Evolutionary conservation across 2,329 filamentous ascomycete species (phyloP).

Genomic region (Reticulascus tulasneorum): DNA sequence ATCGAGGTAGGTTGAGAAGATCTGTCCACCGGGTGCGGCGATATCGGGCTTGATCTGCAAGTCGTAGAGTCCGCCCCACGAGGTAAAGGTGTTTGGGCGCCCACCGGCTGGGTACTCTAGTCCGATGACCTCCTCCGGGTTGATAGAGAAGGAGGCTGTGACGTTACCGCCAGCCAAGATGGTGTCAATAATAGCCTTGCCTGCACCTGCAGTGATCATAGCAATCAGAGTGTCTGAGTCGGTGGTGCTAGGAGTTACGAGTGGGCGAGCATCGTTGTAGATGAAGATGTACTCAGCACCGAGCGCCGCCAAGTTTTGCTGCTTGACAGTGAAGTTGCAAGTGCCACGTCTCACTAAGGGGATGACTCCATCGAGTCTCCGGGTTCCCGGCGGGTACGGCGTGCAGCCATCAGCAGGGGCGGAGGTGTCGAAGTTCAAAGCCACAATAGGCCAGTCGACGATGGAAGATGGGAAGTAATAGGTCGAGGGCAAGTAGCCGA

Average conservation of each 20-base stretch:
- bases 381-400: slow-evolving; percentile 18
- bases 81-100: slow-evolving; percentile 32
- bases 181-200: slow-evolving; percentile 21
- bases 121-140: slow-evolving; percentile 18
- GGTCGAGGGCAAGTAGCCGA: slow-evolving; percentile 30
- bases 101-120: slow-evolving; percentile 24
- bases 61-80: slow-evolving; percentile 40
- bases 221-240: slow-evolving; percentile 15
- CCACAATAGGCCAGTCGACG: slow-evolving; percentile 26
- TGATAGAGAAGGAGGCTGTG: slow-evolving; percentile 24
- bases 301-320: slow-evolving; percentile 20
- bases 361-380: slow-evolving; percentile 18
- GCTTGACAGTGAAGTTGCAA: slow-evolving; percentile 24
- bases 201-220: slow-evolving; percentile 18
- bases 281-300: slow-evolving; percentile 24
- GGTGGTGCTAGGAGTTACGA: slow-evolving; percentile 12
- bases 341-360: slow-evolving; percentile 28
- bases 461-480: slow-evolving; percentile 28
- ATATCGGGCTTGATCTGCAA: slow-evolving; percentile 39
- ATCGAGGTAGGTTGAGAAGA: slow-evolving; percentile 36
- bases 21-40: slow-evolving; percentile 36
- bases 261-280: slow-evolving; percentile 22
- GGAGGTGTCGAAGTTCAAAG: slow-evolving; percentile 21
- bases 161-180: slow-evolving; percentile 21
- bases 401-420: slow-evolving; percentile 22